These are phyloP conservation scores for Solanum habrochaites DNA, from an alignment of 257 asterid species.

Conservation along the genomic window DNA sequence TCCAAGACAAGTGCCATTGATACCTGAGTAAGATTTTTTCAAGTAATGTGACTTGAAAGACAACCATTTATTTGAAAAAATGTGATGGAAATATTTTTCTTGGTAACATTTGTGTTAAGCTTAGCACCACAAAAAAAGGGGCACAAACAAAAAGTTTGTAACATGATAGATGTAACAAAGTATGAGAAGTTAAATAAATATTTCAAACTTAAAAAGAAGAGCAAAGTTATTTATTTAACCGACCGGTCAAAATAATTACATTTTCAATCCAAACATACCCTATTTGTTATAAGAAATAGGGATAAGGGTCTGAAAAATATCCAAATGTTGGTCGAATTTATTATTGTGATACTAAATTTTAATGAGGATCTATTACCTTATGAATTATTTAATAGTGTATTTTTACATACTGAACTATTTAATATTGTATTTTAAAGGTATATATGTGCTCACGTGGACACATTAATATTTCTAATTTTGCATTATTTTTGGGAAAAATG, in stretches of 20 bases:
- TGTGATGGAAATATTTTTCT: background rate
- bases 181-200: background rate
- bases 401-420: too few species aligned
- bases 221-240: background rate
- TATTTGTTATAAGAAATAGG: too few species aligned
- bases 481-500: too few species aligned
- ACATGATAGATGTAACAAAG: background rate
- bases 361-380: too few species aligned
- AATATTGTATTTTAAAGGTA: too few species aligned
- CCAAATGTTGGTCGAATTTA: too few species aligned
- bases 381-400: too few species aligned
- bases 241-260: background rate
- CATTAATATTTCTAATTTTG: too few species aligned
- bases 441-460: too few species aligned
- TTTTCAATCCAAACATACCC: background rate
- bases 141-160: background rate
- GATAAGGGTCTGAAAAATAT: too few species aligned
- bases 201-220: background rate
- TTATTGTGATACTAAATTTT: too few species aligned
- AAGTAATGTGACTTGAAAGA: background rate
- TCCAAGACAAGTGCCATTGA: slow-evolving; percentile 7
- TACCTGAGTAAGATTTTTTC: background rate
- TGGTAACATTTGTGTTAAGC: background rate
- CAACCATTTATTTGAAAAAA: background rate
- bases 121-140: background rate